Evolutionary conservation across 192 early-diverging fungal genomes (phyloP), one percentile per base, ranked within the genome.

Genomic region (Coemansia sp.): DNA sequence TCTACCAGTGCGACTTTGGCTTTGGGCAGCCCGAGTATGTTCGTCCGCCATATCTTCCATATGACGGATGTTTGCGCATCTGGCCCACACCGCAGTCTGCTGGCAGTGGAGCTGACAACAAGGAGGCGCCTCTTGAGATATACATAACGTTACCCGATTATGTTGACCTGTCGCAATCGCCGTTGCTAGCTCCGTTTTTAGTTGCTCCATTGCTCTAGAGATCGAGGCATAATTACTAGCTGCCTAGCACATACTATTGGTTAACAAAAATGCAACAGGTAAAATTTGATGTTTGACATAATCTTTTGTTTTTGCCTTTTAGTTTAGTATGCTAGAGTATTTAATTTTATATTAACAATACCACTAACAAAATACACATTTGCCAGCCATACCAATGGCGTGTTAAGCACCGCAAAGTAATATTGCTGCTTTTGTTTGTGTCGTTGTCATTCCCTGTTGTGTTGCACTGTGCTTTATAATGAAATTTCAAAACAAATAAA

Each of bases 21-120:
- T 69, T 65, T 62, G 73, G 73, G 7, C 17, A 43, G 22, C 73
- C 73, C 13, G 62, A 42, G 19, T 68, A 69, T 37, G 66, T 77
- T 23, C 66, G 73, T 2, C 66, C 73, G 36, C 73, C 73, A 10
- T 77, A 58, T 31, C 41, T 77, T 21, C 73, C 73, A 0, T 77
- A 58, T 13, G 73, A 77, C 23, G 73, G 73, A 3, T 77, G 73
- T 37, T n/a, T 68, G 66, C 66, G 73, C 25, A 51, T 77, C 31
- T 77, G 73, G 73, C 73, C 73, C 0, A 68, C 66, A 0, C 73
- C 73, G 8, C 32, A 43, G 32, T 31, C 61, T 2, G 21, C 38
- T 5, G 33, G 38, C 3, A 2, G 8, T 3, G 56, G 56, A 9
- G 19, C 39, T 0, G 39, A 11, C 3, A 54, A 50, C 47, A 51